Evolutionary conservation across 306 rosid genomes (phyloP).

Genomic region (Rosa multiflora): DNA sequence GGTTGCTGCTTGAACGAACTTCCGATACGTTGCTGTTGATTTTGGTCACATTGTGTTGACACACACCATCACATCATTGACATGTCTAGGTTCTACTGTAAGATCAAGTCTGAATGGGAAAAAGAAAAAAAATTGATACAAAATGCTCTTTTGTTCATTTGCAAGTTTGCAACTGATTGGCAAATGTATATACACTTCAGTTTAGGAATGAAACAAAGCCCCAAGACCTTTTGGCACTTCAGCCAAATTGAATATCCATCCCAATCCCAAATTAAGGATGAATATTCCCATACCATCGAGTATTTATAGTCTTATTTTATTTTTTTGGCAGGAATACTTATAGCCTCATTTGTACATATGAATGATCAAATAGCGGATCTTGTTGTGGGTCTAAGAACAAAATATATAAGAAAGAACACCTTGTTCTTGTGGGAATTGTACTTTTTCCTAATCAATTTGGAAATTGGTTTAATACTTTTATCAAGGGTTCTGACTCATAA

Average conservation of each 20-base stretch:
- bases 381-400: too few relatives aligned
- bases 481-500: too few relatives aligned
- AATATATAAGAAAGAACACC: too few relatives aligned
- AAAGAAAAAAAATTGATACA: background rate
- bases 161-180: background rate
- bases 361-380: too few relatives aligned
- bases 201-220: background rate
- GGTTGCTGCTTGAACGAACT: slow-evolving; percentile 33
- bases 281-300: background rate
- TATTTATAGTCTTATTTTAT: too few relatives aligned
- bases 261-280: background rate
- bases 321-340: too few relatives aligned
- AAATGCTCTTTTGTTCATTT: background rate
- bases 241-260: background rate
- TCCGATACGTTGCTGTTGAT: background rate
- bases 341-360: too few relatives aligned
- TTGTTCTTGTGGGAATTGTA: too few relatives aligned
- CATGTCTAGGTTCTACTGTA: background rate
- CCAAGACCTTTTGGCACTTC: background rate
- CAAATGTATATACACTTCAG: slow-evolving; percentile 6
- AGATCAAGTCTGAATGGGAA: background rate
- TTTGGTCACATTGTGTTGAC: slow-evolving; percentile 20
- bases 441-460: too few relatives aligned
- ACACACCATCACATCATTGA: background rate
- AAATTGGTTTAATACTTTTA: too few relatives aligned